A percentile compares a stretch with the other conserved stretches of the same genome.
These are phyloP conservation scores for Colletotrichum horii DNA, from an alignment of 2,329 filamentous ascomycete genomes.

Conservation along the genomic window DNA sequence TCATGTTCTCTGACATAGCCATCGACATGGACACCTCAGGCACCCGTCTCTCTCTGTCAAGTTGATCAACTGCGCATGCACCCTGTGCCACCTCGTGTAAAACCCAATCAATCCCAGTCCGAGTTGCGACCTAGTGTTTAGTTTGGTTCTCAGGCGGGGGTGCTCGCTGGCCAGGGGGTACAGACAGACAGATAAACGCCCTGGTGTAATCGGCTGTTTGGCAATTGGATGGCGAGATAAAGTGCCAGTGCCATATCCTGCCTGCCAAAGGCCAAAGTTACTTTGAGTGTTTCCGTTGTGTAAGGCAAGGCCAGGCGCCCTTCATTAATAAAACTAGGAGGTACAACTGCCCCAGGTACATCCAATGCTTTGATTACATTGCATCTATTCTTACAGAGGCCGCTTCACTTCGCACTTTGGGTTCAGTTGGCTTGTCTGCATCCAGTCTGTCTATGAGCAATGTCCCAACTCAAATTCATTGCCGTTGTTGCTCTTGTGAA, in stretches of 20 bases:
- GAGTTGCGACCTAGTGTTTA: neutral
- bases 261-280: neutral
- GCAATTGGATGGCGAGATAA: neutral
- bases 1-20: neutral
- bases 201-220: neutral
- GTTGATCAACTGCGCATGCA: neutral
- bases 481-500: neutral
- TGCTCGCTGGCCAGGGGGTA: neutral
- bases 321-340: neutral
- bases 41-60: neutral
- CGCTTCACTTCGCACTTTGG: neutral
- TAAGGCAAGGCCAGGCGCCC: neutral
- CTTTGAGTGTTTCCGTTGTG: neutral
- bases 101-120: slow-evolving; percentile 10
- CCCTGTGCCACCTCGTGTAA: neutral
- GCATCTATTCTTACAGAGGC: neutral
- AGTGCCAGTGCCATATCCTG: neutral
- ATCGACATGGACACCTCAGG: neutral
- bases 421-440: neutral
- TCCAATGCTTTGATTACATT: neutral
- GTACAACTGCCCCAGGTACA: neutral
- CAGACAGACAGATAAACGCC: neutral
- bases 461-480: slow-evolving; percentile 2
- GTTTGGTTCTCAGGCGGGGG: neutral
- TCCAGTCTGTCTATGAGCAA: neutral